These are phyloP conservation scores for Heliocybe sulcata DNA, from an alignment of 1,284 basidiomycete species.

Conservation along the genomic window DNA sequence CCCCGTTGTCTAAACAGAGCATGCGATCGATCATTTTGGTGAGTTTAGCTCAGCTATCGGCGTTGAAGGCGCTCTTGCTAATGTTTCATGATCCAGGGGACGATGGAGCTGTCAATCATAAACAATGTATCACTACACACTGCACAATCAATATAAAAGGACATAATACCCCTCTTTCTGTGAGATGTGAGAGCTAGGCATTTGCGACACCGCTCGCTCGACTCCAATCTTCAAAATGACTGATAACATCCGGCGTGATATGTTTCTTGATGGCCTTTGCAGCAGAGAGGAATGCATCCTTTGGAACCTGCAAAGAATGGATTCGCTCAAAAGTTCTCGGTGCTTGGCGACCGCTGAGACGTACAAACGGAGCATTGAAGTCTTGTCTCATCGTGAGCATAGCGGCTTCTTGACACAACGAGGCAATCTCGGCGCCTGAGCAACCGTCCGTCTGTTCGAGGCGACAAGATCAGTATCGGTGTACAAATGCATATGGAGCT, in stretches of 20 bases:
- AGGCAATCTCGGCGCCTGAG: slow-evolving; percentile 91
- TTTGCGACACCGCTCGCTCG: slow-evolving; percentile 22
- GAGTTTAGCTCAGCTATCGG: background rate
- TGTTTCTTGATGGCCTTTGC: slow-evolving; percentile 71
- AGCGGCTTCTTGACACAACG: slow-evolving; percentile 95
- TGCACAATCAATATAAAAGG: background rate
- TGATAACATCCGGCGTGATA: slow-evolving; percentile 81
- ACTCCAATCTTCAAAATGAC: slow-evolving; percentile 64
- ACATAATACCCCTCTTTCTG: background rate
- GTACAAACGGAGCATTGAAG: slow-evolving; percentile 71
- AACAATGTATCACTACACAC: background rate
- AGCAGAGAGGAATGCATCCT: slow-evolving; percentile 70
- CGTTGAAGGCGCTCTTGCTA: background rate
- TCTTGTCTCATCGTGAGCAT: slow-evolving; percentile 85
- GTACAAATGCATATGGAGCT: slow-evolving; percentile 3
- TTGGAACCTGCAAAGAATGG: slow-evolving; percentile 51
- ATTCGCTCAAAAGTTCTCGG: no score
- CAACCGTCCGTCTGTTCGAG: slow-evolving; percentile 78
- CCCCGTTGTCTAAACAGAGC: background rate
- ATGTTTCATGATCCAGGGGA: background rate
- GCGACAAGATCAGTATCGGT: background rate
- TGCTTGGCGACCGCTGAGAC: no score
- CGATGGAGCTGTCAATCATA: background rate
- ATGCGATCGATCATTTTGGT: background rate
- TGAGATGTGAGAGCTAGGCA: background rate